Base-by-base conservation (phyloP, 2,329 filamentous ascomycete species). In the Eurotiales sp. region DNA sequence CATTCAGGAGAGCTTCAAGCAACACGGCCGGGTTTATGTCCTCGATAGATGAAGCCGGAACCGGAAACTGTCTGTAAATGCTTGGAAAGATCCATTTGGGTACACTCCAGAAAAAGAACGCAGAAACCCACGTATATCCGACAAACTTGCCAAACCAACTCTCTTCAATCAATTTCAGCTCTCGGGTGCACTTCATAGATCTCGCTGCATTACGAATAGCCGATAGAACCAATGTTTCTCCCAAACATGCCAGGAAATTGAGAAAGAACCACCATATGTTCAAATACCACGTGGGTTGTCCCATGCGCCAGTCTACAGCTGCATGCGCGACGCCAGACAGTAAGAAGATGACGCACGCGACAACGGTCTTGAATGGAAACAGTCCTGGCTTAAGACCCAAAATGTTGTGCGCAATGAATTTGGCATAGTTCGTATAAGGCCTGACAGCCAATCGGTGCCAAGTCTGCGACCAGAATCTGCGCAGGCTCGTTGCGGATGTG, bases 191-290 rank as follows among this genome's bases (percentile, higher is more conserved):
- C 19, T n/a, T 39, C n/a, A 19, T 47, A 8, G 10, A 37, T 29
- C n/a, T 29, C 27, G 45, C 45, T 29, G 39, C 11, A 10, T 25
- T 4, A 4, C 34, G 32, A 17, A 47, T n/a, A 27, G 27, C 25
- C 7, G 23, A 14, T 4, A 40, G 12, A 27, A 12, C n/a, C 4
- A 29, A 19, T 8, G 23, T 14, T 29, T 47, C 45, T 27, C 14
- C 17, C 17, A 30, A 21, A n/a, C 45, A 47, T 3, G 22, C 45
- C 12, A 47, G n/a, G 21, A 47, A 47, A n/a, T 47, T 47, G 1
- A 47, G n/a, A 8, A 47, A 47, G 45, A 39, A 47, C 45, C 34
- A 40, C 32, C 32, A 47, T 17, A 47, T 39, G 21, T 29, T 19
- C n/a, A 39, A 15, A 39, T 27, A 14, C 32, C 45, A 47, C 15